phyloP scores from a whole-genome alignment of 2,329 filamentous ascomycete species.

The Amesomyces nigricolor region DNA sequence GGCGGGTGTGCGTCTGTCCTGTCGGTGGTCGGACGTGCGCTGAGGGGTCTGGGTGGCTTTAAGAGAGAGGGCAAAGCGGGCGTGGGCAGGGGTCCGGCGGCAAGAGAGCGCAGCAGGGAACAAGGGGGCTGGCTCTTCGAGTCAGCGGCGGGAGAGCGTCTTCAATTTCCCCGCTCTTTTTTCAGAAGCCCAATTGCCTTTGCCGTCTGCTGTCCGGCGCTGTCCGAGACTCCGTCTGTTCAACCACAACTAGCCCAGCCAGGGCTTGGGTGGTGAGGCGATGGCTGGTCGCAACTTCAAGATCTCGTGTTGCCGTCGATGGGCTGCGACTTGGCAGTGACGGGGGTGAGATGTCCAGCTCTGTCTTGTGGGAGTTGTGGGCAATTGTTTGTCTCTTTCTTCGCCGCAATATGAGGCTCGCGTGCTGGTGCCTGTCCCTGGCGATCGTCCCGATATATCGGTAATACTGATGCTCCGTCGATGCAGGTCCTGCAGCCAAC shows the following conservation, averaged over 20 bases:
- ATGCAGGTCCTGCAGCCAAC: conserved; percentile 22
- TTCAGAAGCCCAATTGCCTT: conserved; percentile 18
- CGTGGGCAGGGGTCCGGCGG: conserved; percentile 10
- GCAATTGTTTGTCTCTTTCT: background rate
- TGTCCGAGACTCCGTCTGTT: background rate
- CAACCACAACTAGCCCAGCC: conserved; percentile 12
- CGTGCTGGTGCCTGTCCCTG: conserved; percentile 16
- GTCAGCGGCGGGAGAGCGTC: conserved; percentile 16
- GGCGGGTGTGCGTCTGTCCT: conserved; percentile 19
- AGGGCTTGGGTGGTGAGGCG: conserved; percentile 12
- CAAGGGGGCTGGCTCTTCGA: conserved; percentile 21
- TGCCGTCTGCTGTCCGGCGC: conserved; percentile 8
- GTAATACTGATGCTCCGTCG: background rate
- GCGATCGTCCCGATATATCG: conserved; percentile 14
- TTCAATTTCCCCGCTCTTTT: conserved; percentile 17
- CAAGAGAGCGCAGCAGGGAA: conserved; percentile 21
- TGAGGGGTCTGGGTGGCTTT: conserved; percentile 24
- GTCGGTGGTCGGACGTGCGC: conserved; percentile 10
- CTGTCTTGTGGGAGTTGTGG: background rate
- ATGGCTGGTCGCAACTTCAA: conserved; percentile 5
- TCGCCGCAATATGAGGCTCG: conserved; percentile 8
- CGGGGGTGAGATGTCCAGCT: background rate
- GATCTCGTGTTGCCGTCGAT: conserved; percentile 3
- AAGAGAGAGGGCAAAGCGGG: conserved; percentile 9
- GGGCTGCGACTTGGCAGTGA: conserved; percentile 25